phyloP scores from a whole-genome alignment of 108 stramenopile genomes.

The Nitzschia inconspicua region DNA sequence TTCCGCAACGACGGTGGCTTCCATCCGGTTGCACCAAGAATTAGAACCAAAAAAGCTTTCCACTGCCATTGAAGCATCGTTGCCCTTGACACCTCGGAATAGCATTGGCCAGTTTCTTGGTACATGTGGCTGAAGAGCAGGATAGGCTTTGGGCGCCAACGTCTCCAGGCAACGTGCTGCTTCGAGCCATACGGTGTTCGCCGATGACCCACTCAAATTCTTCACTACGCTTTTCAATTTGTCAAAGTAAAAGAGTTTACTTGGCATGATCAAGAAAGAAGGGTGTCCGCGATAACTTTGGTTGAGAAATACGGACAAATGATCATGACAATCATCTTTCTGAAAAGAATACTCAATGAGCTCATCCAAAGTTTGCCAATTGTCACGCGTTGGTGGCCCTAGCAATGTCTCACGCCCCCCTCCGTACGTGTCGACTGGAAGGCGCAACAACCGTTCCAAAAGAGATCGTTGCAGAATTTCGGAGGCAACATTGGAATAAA shows the following conservation, averaged over 20 bases:
- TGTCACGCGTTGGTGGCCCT: slow-evolving; percentile 30
- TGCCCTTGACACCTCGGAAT: slow-evolving; percentile 54
- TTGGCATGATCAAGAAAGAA: slow-evolving; percentile 58
- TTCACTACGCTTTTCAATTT: slow-evolving; percentile 40
- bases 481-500: slow-evolving; percentile 33
- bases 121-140: slow-evolving; percentile 19
- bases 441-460: slow-evolving; percentile 61
- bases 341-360: slow-evolving; percentile 51
- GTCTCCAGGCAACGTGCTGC: slow-evolving; percentile 46
- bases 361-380: slow-evolving; percentile 40
- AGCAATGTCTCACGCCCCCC: slow-evolving; percentile 55
- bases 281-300: slow-evolving; percentile 66
- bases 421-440: slow-evolving; percentile 48
- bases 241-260: slow-evolving; percentile 64
- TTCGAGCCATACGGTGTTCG: slow-evolving; percentile 26
- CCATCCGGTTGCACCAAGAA: slow-evolving; percentile 57
- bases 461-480: slow-evolving; percentile 45
- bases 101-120: slow-evolving; percentile 62
- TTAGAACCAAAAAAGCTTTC: slow-evolving; percentile 53
- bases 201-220: background rate
- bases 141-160: slow-evolving; percentile 22
- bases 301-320: slow-evolving; percentile 49
- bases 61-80: slow-evolving; percentile 42
- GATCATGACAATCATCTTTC: slow-evolving; percentile 8
- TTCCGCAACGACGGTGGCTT: slow-evolving; percentile 44